These are phyloP conservation scores for Cyclotella atomus DNA, from an alignment of 108 stramenopile species.

Conservation along the genomic window DNA sequence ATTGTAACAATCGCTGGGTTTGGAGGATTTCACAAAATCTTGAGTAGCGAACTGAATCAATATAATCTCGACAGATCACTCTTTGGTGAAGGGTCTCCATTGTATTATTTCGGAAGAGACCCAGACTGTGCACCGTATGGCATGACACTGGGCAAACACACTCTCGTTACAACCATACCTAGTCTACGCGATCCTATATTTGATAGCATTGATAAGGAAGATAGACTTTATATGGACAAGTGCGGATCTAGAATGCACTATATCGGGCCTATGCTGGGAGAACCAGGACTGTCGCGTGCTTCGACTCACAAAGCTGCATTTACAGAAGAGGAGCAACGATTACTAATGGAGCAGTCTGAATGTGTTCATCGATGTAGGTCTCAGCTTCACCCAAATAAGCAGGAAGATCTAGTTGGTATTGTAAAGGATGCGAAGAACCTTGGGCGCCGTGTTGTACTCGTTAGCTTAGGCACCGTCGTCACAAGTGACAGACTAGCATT, in stretches of 20 bases:
- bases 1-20: constrained; percentile 7
- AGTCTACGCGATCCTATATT: constrained; percentile 18
- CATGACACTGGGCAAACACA: constrained; percentile 11
- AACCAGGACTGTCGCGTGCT: not conserved
- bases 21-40: no score
- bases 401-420: not conserved
- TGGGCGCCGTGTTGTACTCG: constrained; percentile 7
- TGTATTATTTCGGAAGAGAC: constrained; percentile 19
- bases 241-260: not conserved
- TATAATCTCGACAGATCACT: not conserved
- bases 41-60: not conserved
- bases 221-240: constrained; percentile 9
- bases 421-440: not conserved
- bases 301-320: constrained; percentile 23
- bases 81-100: not conserved
- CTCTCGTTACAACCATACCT: constrained; percentile 23
- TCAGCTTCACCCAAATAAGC: not conserved
- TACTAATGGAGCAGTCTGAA: constrained; percentile 15
- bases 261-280: constrained; percentile 8
- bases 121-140: constrained; percentile 23
- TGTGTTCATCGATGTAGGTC: not conserved
- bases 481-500: constrained; percentile 22
- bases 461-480: constrained; percentile 21
- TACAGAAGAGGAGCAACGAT: constrained; percentile 15
- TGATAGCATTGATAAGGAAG: constrained; percentile 27